These are phyloP conservation scores for Pichia californica DNA, from an alignment of 805 yeast species.

Conservation along the genomic window DNA sequence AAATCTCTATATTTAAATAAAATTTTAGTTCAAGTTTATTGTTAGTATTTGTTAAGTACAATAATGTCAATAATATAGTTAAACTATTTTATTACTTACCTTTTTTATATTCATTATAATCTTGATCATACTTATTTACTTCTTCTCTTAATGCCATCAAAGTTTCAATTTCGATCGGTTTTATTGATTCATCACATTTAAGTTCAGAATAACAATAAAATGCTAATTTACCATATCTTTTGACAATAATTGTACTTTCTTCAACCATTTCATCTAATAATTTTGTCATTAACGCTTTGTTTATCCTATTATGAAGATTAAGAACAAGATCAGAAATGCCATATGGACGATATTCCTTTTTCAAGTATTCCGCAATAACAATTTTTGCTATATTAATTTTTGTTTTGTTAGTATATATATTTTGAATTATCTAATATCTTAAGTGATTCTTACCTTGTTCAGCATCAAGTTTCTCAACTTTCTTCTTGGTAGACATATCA, in stretches of 20 bases:
- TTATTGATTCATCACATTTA: background rate
- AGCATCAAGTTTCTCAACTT: slow-evolving; percentile 7
- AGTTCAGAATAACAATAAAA: slow-evolving; percentile 34
- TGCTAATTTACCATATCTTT: slow-evolving; percentile 38
- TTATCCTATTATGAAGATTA: slow-evolving; percentile 37
- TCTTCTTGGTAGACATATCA: slow-evolving; percentile 1
- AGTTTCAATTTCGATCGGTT: slow-evolving; percentile 3
- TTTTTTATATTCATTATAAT: background rate
- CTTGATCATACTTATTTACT: background rate
- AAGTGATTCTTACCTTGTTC: slow-evolving; percentile 17
- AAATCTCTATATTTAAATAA: slow-evolving; percentile 3
- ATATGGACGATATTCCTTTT: slow-evolving; percentile 41
- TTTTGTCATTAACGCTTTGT: slow-evolving; percentile 30
- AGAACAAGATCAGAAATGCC: slow-evolving; percentile 39
- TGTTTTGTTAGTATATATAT: background rate
- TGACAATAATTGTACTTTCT: slow-evolving; percentile 31
- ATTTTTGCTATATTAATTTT: slow-evolving; percentile 2
- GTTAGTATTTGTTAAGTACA: slow-evolving; percentile 1
- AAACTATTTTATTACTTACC: too few species aligned
- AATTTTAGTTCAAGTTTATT: background rate
- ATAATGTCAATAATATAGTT: too few species aligned
- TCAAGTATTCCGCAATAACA: slow-evolving; percentile 29
- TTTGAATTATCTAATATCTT: background rate
- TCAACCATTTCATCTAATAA: slow-evolving; percentile 32
- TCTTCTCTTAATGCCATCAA: background rate